Evolutionary conservation across 306 rosid species (phyloP).

Genomic region (Psophocarpus tetragonolobus): DNA sequence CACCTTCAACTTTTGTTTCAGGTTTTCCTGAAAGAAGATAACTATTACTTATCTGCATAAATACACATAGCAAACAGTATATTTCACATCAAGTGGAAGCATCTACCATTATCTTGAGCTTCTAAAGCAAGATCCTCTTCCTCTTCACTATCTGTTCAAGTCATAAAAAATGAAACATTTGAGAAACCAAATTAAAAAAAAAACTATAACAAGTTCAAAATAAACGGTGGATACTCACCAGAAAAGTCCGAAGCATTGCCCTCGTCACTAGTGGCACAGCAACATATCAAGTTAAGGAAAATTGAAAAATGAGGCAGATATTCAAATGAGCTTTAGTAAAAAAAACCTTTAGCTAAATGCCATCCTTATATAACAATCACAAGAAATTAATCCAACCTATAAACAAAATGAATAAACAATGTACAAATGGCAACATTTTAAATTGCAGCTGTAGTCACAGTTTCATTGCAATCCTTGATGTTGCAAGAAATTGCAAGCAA

Average conservation of each 20-base stretch:
- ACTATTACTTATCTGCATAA: neutral
- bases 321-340: neutral
- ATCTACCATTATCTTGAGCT: slow-evolving; percentile 51
- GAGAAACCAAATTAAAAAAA: slow-evolving; percentile 10
- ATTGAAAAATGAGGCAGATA: neutral
- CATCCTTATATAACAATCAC: neutral
- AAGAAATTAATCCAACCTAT: neutral
- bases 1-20: slow-evolving; percentile 30
- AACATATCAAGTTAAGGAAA: slow-evolving; percentile 48
- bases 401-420: neutral
- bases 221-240: slow-evolving; percentile 43
- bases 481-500: too few species aligned
- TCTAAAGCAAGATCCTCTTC: slow-evolving; percentile 2
- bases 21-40: slow-evolving; percentile 40
- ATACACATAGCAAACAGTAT: neutral
- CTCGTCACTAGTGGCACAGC: slow-evolving; percentile 19
- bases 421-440: neutral
- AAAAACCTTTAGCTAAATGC: too few species aligned
- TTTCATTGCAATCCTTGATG: neutral
- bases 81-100: neutral
- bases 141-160: slow-evolving; percentile 41
- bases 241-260: neutral
- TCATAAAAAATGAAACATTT: neutral
- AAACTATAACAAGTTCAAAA: neutral
- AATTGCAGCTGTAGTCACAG: neutral